Evolutionary conservation across 805 yeast species (phyloP).

Genomic region (Huiozyma sinensis): DNA sequence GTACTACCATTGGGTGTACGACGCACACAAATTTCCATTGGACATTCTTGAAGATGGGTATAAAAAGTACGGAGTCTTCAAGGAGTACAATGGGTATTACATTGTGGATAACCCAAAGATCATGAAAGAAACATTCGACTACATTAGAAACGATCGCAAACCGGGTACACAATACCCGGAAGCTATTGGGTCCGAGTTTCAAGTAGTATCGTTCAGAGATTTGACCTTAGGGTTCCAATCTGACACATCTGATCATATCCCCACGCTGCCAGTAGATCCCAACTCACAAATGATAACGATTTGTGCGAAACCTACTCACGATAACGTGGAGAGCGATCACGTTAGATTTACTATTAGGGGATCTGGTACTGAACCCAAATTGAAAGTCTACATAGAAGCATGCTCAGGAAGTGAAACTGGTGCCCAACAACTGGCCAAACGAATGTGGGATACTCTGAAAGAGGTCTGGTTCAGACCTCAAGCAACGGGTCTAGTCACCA

Average conservation of each 20-base stretch:
- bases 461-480: constrained; percentile 64
- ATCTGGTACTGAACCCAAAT: constrained; percentile 93
- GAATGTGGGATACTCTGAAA: constrained; percentile 55
- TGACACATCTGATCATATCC: constrained; percentile 43
- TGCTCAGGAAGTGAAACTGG: constrained; percentile 34
- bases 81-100: constrained; percentile 83
- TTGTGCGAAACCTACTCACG: constrained; percentile 26
- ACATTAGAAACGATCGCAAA: constrained; percentile 33
- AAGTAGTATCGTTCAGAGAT: constrained; percentile 66
- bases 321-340: constrained; percentile 19
- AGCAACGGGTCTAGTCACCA: constrained; percentile 29
- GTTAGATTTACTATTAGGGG: constrained; percentile 83
- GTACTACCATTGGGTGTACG: constrained; percentile 37
- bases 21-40: constrained; percentile 22
- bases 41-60: constrained; percentile 50
- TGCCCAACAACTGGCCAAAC: constrained; percentile 43
- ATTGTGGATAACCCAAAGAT: constrained; percentile 42
- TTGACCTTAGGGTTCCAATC: constrained; percentile 77
- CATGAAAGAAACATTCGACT: constrained; percentile 45
- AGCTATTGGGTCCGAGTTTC: constrained; percentile 42
- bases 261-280: constrained; percentile 60
- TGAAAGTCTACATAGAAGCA: constrained; percentile 87
- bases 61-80: constrained; percentile 63
- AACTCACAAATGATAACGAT: constrained; percentile 82
- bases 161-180: constrained; percentile 31